Evolutionary conservation across 345 rosid species (phyloP).

Genomic region (Moricandia moricandioides): DNA sequence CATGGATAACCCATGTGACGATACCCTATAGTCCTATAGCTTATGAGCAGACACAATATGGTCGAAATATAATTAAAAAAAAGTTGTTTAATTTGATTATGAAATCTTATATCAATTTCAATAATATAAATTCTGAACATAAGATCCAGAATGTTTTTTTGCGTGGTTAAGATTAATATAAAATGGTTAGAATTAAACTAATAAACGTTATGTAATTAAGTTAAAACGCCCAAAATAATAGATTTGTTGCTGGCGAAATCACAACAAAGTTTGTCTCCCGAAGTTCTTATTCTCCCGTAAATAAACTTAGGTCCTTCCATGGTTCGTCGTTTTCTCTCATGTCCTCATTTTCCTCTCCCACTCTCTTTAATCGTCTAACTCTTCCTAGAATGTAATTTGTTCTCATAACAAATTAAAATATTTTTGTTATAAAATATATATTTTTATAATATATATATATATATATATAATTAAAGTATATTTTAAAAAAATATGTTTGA

Average conservation of each 20-base stretch:
- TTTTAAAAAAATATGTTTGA: not conserved
- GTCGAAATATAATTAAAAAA: not conserved
- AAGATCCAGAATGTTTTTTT: not conserved
- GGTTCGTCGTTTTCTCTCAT: constrained; percentile 6
- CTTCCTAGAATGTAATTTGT: not conserved
- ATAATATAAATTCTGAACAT: not conserved
- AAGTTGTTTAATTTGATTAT: not conserved
- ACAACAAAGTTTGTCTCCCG: constrained; percentile 5
- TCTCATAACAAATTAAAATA: not conserved
- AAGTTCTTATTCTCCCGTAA: not conserved
- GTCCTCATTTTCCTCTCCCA: not conserved
- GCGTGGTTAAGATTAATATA: not conserved
- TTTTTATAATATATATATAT: too few species aligned
- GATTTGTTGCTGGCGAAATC: constrained; percentile 13
- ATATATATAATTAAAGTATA: too few species aligned
- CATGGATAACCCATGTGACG: constrained; percentile 36
- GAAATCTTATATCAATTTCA: not conserved
- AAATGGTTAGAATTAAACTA: not conserved
- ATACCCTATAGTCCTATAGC: constrained; percentile 13
- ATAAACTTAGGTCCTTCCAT: constrained; percentile 6
- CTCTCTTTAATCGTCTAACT: not conserved
- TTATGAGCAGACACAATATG: constrained; percentile 9
- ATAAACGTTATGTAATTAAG: not conserved
- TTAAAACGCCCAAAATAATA: not conserved
- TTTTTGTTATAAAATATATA: too few species aligned